Base-by-base conservation (phyloP, 306 rosid genomes). In the Vigna mungo region DNA sequence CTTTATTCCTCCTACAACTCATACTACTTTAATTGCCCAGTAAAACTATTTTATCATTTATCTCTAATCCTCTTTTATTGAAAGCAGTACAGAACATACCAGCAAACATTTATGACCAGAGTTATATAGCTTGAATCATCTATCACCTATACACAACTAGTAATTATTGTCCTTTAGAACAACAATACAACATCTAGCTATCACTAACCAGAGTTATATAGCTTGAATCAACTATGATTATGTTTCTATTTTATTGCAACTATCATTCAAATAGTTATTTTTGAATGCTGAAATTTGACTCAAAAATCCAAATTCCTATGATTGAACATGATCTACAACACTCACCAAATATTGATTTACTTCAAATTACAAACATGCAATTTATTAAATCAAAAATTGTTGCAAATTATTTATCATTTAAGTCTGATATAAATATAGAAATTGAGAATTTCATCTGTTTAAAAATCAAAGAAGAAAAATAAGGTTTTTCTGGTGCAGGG, bases 191-290 rank as follows among this genome's bases (percentile, higher is more conserved):
- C 92, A 85, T 76, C 72, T 77, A 80, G 68, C 80, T 79, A 77
- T 72, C 7, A 65, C 66, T 79, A 20, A 20, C 0, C 21, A 20
- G 21, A 20, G 21, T 20, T 20, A 20, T 20, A 20, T 20, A 20
- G 21, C 21, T 20, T 20, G 21, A 20, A 20, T 20, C 21, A 20
- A 20, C 21, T 87, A 92, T 92, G 76, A 92, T 92, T 82, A 46
- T 92, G 97, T 87, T 88, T 83, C 72, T 78, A 86, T 87, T 88
- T 80, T 86, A 47, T 66, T 69, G 69, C 25, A 87, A 84, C 90
- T 82, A 87, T 85, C 87, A 86, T 84, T 86, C 76, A 55, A 73
- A 82, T 67, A 79, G 80, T 72, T 68, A 63, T 36, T 74, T 72
- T 64, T 83, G 78, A 86, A 79, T 88, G 86, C 80, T 84, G 21